These are phyloP conservation scores for Colletotrichum lupini DNA, from an alignment of 2,329 filamentous ascomycete genomes.

Conservation along the genomic window DNA sequence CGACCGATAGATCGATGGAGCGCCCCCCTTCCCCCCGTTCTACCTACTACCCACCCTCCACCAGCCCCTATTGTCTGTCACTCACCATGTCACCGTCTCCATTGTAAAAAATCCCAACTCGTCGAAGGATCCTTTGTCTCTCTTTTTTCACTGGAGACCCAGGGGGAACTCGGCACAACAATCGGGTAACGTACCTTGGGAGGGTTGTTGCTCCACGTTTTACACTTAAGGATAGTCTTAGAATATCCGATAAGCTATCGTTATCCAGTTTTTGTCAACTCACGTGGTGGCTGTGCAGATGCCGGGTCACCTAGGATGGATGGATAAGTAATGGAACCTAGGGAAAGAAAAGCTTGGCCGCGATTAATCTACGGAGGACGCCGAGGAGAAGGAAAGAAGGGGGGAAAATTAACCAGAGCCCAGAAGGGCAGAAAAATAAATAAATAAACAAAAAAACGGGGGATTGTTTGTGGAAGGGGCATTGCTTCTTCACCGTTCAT, in stretches of 20 bases:
- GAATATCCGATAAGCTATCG: background rate
- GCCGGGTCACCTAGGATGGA: too few species aligned
- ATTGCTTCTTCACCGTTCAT: background rate
- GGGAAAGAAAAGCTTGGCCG: background rate
- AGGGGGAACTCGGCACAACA: background rate
- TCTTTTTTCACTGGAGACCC: background rate
- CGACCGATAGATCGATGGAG: background rate
- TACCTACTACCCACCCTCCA: background rate
- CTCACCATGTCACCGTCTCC: background rate
- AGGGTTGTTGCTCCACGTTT: background rate
- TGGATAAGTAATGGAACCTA: too few species aligned
- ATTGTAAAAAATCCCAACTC: background rate
- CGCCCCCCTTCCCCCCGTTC: background rate
- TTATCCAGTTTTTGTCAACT: background rate
- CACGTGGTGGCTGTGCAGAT: background rate
- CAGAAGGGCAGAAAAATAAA: background rate
- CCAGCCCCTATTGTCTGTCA: background rate
- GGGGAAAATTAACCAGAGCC: too few species aligned
- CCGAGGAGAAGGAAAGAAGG: background rate
- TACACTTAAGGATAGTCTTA: background rate
- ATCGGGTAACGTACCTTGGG: background rate
- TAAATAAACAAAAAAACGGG: background rate
- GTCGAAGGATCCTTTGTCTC: background rate
- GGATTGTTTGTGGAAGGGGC: background rate
- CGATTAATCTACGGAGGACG: background rate